Evolutionary conservation across 306 rosid genomes (phyloP).

Genomic region (Vigna mungo): DNA sequence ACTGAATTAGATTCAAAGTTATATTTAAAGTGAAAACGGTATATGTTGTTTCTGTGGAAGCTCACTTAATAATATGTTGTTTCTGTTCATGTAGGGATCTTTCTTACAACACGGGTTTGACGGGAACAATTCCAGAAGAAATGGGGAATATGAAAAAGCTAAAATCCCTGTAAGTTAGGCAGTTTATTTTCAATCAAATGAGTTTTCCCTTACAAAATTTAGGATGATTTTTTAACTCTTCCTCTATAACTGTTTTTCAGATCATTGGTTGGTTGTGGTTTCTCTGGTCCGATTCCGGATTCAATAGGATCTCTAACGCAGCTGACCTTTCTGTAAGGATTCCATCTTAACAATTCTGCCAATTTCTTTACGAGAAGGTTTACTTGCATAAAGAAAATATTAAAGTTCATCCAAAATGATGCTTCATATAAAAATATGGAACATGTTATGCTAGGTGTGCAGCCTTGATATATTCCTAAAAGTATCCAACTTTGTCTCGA

Average conservation of each 20-base stretch:
- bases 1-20: too few species aligned
- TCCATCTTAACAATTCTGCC: slow-evolving; percentile 14
- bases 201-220: slow-evolving; percentile 12
- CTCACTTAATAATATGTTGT: slow-evolving; percentile 12
- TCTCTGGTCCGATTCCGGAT: slow-evolving; percentile 72
- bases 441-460: not conserved
- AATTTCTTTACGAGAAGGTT: slow-evolving; percentile 2
- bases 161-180: slow-evolving; percentile 59
- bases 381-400: not conserved
- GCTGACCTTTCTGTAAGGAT: slow-evolving; percentile 70
- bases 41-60: not conserved
- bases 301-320: slow-evolving; percentile 64
- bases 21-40: not conserved
- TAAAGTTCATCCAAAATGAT: slow-evolving; percentile 9
- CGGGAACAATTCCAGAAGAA: slow-evolving; percentile 63
- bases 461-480: not conserved
- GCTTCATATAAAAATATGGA: slow-evolving; percentile 14
- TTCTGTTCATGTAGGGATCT: slow-evolving; percentile 63
- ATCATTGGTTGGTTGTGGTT: slow-evolving; percentile 70
- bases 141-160: slow-evolving; percentile 69
- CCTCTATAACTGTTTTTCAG: slow-evolving; percentile 47
- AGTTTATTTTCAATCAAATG: slow-evolving; percentile 19
- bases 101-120: slow-evolving; percentile 62
- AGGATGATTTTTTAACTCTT: slow-evolving; percentile 3
- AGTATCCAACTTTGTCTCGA: not conserved